Evolutionary conservation across 352 stramenopile genomes (phyloP).

Genomic region (Globisporangium barbulae): DNA sequence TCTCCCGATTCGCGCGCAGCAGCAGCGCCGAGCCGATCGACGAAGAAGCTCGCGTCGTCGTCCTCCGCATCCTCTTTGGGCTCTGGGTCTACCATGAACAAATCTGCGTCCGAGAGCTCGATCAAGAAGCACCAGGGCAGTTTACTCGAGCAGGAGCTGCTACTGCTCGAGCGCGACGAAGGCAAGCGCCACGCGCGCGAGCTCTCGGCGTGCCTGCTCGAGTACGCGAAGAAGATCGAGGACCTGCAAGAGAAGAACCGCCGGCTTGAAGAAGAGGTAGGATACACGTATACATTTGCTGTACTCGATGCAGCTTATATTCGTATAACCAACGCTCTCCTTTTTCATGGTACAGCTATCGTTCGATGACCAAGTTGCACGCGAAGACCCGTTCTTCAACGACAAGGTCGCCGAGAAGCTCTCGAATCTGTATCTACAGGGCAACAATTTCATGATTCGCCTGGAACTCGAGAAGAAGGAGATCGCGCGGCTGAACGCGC

Average conservation of each 20-base stretch:
- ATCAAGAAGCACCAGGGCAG: constrained; percentile 40
- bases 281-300: background rate
- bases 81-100: constrained; percentile 5
- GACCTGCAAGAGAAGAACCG: constrained; percentile 76
- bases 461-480: constrained; percentile 77
- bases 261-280: constrained; percentile 70
- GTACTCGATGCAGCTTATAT: background rate
- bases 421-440: constrained; percentile 70
- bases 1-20: constrained; percentile 5
- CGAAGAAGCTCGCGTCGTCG: background rate
- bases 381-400: constrained; percentile 78
- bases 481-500: constrained; percentile 49
- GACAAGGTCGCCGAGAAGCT: constrained; percentile 70
- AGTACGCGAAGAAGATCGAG: constrained; percentile 78
- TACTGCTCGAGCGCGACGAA: constrained; percentile 65
- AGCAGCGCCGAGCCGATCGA: background rate
- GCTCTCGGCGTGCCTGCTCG: constrained; percentile 55
- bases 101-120: constrained; percentile 22
- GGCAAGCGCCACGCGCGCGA: constrained; percentile 70
- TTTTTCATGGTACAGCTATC: constrained; percentile 36
- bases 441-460: constrained; percentile 81
- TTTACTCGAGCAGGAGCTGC: constrained; percentile 65
- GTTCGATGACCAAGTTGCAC: constrained; percentile 65
- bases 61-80: background rate
- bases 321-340: background rate